Evolutionary conservation across 2,329 filamentous ascomycete species (phyloP), one percentile per base, ranked within the genome.

Genomic region (Fusarium sp.): DNA sequence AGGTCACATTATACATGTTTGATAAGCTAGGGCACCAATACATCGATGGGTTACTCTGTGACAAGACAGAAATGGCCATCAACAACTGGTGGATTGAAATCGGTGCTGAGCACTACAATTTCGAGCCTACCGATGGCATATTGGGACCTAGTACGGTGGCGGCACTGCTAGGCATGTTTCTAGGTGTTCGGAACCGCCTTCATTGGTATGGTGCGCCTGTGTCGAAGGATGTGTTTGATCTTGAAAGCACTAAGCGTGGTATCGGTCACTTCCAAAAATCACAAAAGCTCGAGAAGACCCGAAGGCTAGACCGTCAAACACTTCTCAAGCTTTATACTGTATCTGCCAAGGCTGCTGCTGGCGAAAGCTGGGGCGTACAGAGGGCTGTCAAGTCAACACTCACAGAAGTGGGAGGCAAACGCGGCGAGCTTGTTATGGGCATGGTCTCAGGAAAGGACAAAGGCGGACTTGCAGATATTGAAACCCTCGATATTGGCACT

Each of bases 51-150:
- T 81, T 97, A 23, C 85, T 99, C 4, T 99, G 96, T 77, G 96
- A 99, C 80, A 85, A 96, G 43, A 98, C 96, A 0, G 96, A 99
- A 77, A 90, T 87, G 65, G 93, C 94, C 3, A 89, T 98, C 72
- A 91, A 90, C 65, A 92, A 97, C 77, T 99, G 96, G 96, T 98
- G 96, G 96, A 90, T 92, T 2, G 93, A 97, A 73, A 91, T 97
- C 62, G 96, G 96, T 3, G 90, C 90, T 1, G 95, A 98, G 70
- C 90, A 96, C 74, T 97, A 95, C 82, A 96, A 95, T 56, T 88
- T 94, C 33, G 96, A 98, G 78, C 95, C 96, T 2, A 92, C 91
- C 11, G 96, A 99, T 79, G 95, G 95, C 14, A 94, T 97, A 22
- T 82, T 99, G 4, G 96, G 96, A 0, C 94, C 96, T 3, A 96